Conservation (phyloP, 148 eudicot species). For the Selenicereus undatus region DNA sequence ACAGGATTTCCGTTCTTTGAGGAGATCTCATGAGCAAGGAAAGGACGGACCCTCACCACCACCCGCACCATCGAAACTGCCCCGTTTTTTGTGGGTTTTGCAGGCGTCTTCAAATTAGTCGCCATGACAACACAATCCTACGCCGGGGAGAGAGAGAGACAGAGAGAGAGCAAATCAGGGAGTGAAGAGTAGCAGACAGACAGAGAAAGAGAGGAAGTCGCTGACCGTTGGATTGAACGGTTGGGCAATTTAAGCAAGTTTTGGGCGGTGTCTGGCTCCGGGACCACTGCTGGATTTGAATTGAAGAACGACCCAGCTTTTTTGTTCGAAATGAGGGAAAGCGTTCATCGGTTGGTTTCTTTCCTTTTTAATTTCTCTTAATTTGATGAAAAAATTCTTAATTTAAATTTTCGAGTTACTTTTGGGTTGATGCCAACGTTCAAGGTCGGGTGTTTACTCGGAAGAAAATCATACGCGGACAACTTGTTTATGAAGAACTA, state of each 20-base stretch:
- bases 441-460: no score
- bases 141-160: not conserved
- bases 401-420: no score
- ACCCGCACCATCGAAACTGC: slow-evolving; percentile 64
- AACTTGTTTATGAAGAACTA: no score
- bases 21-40: slow-evolving; percentile 51
- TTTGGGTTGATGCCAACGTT: no score
- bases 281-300: not conserved
- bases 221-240: slow-evolving; percentile 5
- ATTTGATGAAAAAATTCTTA: no score
- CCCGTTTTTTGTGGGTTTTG: slow-evolving; percentile 21
- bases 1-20: slow-evolving; percentile 23
- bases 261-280: not conserved
- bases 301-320: slow-evolving; percentile 1
- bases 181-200: not conserved
- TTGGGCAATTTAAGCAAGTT: not conserved
- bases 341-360: not conserved
- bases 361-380: not conserved
- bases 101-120: slow-evolving; percentile 30
- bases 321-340: not conserved
- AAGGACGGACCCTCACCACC: slow-evolving; percentile 66
- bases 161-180: not conserved
- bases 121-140: slow-evolving; percentile 6
- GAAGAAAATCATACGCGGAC: no score
- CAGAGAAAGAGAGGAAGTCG: not conserved